Percentiles rank a stretch among this genome's conserved stretches.
Conservation (phyloP, 257 asterid genomes). For the Scutellaria galericulata region DNA sequence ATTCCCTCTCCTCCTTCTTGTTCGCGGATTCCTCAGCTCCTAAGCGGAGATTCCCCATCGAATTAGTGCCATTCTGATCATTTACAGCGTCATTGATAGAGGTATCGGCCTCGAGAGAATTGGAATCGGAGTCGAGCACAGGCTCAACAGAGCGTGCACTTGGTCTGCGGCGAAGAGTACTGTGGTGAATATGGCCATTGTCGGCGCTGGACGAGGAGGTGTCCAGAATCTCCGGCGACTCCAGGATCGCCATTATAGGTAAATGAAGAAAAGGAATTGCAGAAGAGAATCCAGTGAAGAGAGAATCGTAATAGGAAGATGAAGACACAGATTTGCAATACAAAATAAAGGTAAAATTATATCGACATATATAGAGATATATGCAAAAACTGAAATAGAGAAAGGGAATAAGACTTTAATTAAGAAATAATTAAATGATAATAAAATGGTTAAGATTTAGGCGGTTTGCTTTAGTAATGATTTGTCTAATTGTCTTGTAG, state of each 20-base stretch:
- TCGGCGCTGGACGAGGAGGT: slow-evolving; percentile 42
- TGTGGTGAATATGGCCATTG: slow-evolving; percentile 22
- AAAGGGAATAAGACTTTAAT: background rate
- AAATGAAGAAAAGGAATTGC: slow-evolving; percentile 5
- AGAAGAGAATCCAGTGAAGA: background rate
- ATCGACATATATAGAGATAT: background rate
- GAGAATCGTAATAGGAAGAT: slow-evolving; percentile 18
- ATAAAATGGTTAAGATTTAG: slow-evolving; percentile 17
- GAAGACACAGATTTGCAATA: slow-evolving; percentile 14
- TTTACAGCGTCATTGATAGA: slow-evolving; percentile 32
- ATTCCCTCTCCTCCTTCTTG: slow-evolving; percentile 38
- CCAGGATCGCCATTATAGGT: slow-evolving; percentile 55
- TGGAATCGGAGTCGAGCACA: slow-evolving; percentile 42
- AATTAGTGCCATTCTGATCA: slow-evolving; percentile 38
- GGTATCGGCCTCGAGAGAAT: slow-evolving; percentile 40
- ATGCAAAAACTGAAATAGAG: background rate
- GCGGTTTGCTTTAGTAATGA: slow-evolving; percentile 24
- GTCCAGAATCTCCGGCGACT: slow-evolving; percentile 55
- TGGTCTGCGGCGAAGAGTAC: slow-evolving; percentile 56
- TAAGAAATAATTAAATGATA: background rate
- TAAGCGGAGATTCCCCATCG: slow-evolving; percentile 34
- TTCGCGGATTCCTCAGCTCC: slow-evolving; percentile 36
- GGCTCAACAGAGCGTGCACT: slow-evolving; percentile 37
- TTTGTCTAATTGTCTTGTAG: background rate
- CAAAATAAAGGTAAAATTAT: background rate